These are phyloP conservation scores for Spergularia azorica DNA, from an alignment of 179 eudicot genomes.

Conservation along the genomic window DNA sequence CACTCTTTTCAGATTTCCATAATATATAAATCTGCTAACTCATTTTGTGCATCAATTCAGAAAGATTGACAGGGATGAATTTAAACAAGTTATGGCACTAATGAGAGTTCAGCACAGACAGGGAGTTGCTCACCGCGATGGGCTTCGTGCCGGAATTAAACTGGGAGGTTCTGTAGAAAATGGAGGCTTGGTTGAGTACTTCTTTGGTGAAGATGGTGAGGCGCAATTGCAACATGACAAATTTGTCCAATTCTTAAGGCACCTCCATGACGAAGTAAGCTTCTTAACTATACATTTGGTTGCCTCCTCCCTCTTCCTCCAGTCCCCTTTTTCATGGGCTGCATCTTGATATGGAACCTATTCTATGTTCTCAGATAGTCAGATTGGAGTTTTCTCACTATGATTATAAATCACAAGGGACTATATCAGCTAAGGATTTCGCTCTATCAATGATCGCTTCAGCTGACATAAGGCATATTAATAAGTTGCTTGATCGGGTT, in stretches of 20 bases:
- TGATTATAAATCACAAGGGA: constrained; percentile 65
- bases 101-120: constrained; percentile 87
- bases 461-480: constrained; percentile 70
- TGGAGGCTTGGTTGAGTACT: constrained; percentile 86
- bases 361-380: constrained; percentile 46
- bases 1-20: background rate
- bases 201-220: constrained; percentile 83
- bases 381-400: constrained; percentile 88
- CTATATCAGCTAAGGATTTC: constrained; percentile 89
- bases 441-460: constrained; percentile 95
- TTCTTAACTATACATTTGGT: background rate
- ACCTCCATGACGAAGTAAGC: constrained; percentile 75
- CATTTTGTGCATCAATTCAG: constrained; percentile 33
- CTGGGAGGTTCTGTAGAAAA: constrained; percentile 67
- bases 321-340: constrained; percentile 8
- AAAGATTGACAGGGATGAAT: constrained; percentile 79
- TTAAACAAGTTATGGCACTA: constrained; percentile 85
- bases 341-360: background rate
- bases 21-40: constrained; percentile 11
- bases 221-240: constrained; percentile 55
- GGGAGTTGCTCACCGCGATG: constrained; percentile 78
- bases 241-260: constrained; percentile 74
- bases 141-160: constrained; percentile 66
- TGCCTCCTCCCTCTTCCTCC: background rate
- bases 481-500: constrained; percentile 74